These are phyloP conservation scores for Isabelozyma rhagii DNA, from an alignment of 805 yeast genomes.

Conservation along the genomic window DNA sequence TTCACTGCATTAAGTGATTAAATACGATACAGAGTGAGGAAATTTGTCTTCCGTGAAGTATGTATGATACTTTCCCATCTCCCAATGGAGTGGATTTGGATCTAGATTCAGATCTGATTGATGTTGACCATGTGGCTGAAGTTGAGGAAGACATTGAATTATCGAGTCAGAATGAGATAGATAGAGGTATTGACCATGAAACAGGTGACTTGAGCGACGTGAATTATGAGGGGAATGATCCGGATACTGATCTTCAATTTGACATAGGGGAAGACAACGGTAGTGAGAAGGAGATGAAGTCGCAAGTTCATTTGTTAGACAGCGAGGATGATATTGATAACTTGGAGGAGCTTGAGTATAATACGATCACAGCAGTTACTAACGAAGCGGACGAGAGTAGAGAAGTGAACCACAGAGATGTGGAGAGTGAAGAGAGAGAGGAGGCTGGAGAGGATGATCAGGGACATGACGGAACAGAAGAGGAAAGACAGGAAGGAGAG, in stretches of 20 bases:
- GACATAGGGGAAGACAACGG: background rate
- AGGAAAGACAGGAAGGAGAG: constrained; percentile 25
- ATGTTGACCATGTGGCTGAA: background rate
- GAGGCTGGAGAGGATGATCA: too few relatives aligned
- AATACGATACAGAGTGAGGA: background rate
- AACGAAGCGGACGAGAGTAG: constrained; percentile 6
- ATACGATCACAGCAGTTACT: background rate
- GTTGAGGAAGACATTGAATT: background rate
- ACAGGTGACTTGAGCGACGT: background rate
- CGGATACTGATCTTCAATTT: background rate
- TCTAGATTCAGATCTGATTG: background rate
- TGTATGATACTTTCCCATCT: background rate
- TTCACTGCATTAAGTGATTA: background rate
- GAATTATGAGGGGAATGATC: background rate
- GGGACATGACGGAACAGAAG: too few relatives aligned
- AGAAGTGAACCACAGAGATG: constrained; percentile 6
- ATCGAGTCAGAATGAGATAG: background rate
- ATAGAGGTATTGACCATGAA: background rate
- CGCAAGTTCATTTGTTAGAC: constrained; percentile 3
- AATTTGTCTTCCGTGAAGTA: background rate
- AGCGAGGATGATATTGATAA: constrained; percentile 26
- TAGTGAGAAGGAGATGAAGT: background rate
- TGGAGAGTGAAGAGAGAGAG: constrained; percentile 13
- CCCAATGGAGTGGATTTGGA: background rate
- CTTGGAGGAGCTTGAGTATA: constrained; percentile 14